Percentiles rank a stretch among this genome's conserved stretches.
phyloP scores from a whole-genome alignment of 495 filamentous ascomycete genomes.

The Neurospora africana region DNA sequence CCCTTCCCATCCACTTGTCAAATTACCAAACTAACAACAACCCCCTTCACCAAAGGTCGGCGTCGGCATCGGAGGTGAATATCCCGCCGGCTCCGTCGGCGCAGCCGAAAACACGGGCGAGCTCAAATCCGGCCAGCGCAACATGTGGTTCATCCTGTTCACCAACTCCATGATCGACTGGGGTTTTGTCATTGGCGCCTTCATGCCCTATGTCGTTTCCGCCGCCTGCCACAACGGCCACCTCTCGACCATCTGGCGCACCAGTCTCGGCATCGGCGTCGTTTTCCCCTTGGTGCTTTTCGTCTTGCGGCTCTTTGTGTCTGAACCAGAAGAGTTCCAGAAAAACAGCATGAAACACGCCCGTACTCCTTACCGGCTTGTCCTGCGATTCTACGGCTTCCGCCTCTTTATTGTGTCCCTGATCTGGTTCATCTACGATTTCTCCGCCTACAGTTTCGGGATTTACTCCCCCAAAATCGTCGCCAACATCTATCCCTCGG shows the following conservation, averaged over 20 bases:
- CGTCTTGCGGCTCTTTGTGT: conserved; percentile 60
- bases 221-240: conserved; percentile 59
- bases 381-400: conserved; percentile 48
- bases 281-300: conserved; percentile 69
- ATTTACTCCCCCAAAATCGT: conserved; percentile 70
- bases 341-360: conserved; percentile 40
- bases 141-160: conserved; percentile 88
- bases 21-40: conserved; percentile 5
- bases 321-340: conserved; percentile 77
- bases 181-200: conserved; percentile 65
- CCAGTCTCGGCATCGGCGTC: conserved; percentile 66
- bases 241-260: conserved; percentile 63
- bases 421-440: conserved; percentile 93
- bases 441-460: conserved; percentile 67
- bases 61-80: conserved; percentile 61
- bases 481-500: conserved; percentile 46
- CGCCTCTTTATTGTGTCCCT: conserved; percentile 57
- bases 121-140: conserved; percentile 65
- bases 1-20: conserved; percentile 22
- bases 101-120: conserved; percentile 78
- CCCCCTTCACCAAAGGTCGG: conserved; percentile 23
- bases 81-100: conserved; percentile 79
- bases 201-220: conserved; percentile 62
- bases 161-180: conserved; percentile 83
- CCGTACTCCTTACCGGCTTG: conserved; percentile 46